Conservation (phyloP, 257 asterid species). For the Scutellaria barbata region DNA sequence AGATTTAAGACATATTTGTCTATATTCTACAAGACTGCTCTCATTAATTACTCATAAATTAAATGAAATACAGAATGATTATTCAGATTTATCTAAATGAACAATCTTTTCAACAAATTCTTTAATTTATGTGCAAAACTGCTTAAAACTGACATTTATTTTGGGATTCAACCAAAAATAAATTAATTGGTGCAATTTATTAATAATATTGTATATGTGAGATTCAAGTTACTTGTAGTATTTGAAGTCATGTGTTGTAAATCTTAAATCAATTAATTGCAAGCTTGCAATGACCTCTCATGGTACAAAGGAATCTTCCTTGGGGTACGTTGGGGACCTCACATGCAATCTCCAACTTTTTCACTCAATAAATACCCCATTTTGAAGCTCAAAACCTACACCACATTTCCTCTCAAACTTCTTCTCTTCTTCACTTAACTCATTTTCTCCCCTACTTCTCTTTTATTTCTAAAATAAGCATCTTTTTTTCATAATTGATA, state of each 20-base stretch:
- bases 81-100: too few species aligned
- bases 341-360: conserved; percentile 51
- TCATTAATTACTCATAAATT: too few species aligned
- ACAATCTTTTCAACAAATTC: too few species aligned
- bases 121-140: too few species aligned
- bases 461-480: background rate
- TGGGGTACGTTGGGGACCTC: conserved; percentile 42
- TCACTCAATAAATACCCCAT: conserved; percentile 49
- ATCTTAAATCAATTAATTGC: background rate
- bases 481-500: background rate
- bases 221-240: too few species aligned
- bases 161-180: too few species aligned
- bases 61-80: too few species aligned
- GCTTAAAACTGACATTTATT: too few species aligned
- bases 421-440: conserved; percentile 4
- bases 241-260: background rate
- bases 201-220: too few species aligned
- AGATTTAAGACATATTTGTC: too few species aligned
- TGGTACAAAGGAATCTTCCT: conserved; percentile 49
- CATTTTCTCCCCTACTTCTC: background rate
- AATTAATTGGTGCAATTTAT: too few species aligned
- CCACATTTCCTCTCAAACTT: conserved; percentile 8
- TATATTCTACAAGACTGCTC: too few species aligned
- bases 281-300: conserved; percentile 10
- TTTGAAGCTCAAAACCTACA: conserved; percentile 12